These are phyloP conservation scores for Daldinia decipiens DNA, from an alignment of 495 filamentous ascomycete genomes.

Conservation along the genomic window DNA sequence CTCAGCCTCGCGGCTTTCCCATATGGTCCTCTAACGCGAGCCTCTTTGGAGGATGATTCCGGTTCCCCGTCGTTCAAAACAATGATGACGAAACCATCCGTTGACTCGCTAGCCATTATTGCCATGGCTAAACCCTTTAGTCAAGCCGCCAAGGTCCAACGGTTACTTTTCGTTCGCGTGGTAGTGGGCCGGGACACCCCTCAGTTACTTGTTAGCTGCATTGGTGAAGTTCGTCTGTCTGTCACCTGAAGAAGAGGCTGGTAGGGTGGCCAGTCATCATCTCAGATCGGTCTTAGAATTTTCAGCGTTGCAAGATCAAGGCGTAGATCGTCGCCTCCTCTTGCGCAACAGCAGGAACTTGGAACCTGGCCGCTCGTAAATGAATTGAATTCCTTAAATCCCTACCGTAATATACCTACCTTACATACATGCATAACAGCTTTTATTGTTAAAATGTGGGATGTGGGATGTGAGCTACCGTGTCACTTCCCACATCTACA, in stretches of 20 bases:
- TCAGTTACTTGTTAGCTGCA: constrained; percentile 34
- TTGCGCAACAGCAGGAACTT: constrained; percentile 8
- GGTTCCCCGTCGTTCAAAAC: constrained; percentile 37
- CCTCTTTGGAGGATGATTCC: constrained; percentile 17
- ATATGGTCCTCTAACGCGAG: constrained; percentile 15
- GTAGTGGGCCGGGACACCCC: constrained; percentile 29
- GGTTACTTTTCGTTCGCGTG: constrained; percentile 36
- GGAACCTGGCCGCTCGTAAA: constrained; percentile 5
- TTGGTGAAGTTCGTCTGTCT: constrained; percentile 29
- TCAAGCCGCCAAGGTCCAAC: constrained; percentile 35
- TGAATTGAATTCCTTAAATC: constrained; percentile 19
- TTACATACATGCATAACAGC: not conserved
- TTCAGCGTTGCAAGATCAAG: constrained; percentile 23
- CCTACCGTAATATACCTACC: constrained; percentile 2
- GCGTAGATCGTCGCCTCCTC: constrained; percentile 25
- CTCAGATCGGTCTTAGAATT: constrained; percentile 23
- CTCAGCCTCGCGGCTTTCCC: constrained; percentile 33
- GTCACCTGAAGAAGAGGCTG: constrained; percentile 35
- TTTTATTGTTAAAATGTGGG: not conserved
- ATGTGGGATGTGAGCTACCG: constrained; percentile 3
- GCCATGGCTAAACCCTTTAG: constrained; percentile 2
- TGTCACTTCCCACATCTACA: constrained; percentile 1
- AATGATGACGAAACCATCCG: constrained; percentile 39
- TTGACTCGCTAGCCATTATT: constrained; percentile 20
- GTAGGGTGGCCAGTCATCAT: constrained; percentile 20